Evolutionary conservation across 1,284 basidiomycete species (phyloP).

Genomic region (Ganoderma multipileum): DNA sequence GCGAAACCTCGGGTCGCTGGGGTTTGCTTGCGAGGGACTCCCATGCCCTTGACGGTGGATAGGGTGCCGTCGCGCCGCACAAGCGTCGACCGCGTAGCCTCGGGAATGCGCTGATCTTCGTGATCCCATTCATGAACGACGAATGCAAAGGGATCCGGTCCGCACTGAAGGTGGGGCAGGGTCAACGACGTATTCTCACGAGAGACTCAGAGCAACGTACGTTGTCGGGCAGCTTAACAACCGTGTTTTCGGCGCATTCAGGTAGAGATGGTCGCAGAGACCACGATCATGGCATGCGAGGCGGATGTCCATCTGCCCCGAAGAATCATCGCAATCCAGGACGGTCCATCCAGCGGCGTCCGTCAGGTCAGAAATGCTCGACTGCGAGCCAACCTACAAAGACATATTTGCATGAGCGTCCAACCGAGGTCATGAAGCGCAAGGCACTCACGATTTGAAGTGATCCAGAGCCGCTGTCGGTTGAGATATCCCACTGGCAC

Average conservation of each 20-base stretch:
- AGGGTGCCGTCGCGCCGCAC: slow-evolving; percentile 40
- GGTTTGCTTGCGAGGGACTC: slow-evolving; percentile 50
- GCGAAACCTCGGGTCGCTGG: slow-evolving; percentile 33
- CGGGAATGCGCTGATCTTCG: slow-evolving; percentile 49
- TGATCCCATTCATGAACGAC: slow-evolving; percentile 49
- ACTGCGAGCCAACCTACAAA: slow-evolving; percentile 38
- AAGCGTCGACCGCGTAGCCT: slow-evolving; percentile 37
- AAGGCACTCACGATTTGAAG: slow-evolving; percentile 17
- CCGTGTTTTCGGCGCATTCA: slow-evolving; percentile 51
- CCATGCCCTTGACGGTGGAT: slow-evolving; percentile 48
- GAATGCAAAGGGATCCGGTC: slow-evolving; percentile 53
- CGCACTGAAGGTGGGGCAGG: slow-evolving; percentile 45
- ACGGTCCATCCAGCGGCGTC: slow-evolving; percentile 58
- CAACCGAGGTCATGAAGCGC: slow-evolving; percentile 34
- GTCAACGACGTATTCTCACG: neutral
- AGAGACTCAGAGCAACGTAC: neutral
- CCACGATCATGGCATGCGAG: slow-evolving; percentile 49
- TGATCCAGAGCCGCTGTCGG: neutral
- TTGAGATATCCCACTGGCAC: slow-evolving; percentile 19
- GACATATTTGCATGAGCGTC: slow-evolving; percentile 36
- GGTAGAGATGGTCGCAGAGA: slow-evolving; percentile 51
- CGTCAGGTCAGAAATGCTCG: slow-evolving; percentile 58
- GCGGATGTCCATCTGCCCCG: slow-evolving; percentile 50
- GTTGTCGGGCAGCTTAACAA: slow-evolving; percentile 52
- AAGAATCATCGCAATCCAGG: slow-evolving; percentile 48